Evolutionary conservation across 2,329 filamentous ascomycete species (phyloP).

Genomic region (Ophiocordyceps camponoti-leonardi): DNA sequence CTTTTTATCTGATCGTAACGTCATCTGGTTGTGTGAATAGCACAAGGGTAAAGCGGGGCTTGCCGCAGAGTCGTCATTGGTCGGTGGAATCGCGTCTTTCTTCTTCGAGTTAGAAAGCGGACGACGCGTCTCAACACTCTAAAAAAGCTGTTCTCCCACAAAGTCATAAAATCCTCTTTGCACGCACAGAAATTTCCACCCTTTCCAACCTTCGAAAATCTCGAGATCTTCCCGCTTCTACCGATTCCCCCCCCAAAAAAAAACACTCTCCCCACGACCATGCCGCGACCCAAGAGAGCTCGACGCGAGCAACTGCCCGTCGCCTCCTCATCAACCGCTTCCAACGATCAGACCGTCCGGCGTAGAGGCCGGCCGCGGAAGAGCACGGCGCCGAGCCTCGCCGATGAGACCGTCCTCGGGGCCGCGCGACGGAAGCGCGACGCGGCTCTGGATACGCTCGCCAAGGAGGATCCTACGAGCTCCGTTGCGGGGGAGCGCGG

Average conservation of each 20-base stretch:
- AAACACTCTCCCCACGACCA: not conserved
- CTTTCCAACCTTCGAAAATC: too few relatives aligned
- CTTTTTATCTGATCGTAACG: too few relatives aligned
- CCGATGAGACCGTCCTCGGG: constrained; percentile 10
- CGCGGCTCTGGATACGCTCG: constrained; percentile 18
- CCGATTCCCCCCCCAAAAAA: too few relatives aligned
- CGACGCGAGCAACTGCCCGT: constrained; percentile 2
- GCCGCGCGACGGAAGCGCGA: constrained; percentile 15
- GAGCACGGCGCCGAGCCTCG: constrained; percentile 5
- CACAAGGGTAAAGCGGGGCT: too few relatives aligned
- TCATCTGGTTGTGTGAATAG: too few relatives aligned
- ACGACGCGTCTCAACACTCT: too few relatives aligned
- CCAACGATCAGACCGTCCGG: constrained; percentile 2
- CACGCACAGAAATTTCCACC: too few relatives aligned
- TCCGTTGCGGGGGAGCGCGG: constrained; percentile 19
- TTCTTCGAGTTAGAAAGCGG: not conserved
- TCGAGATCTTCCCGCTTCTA: too few relatives aligned
- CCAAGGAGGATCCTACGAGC: constrained; percentile 16
- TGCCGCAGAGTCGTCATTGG: too few relatives aligned
- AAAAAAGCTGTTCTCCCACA: too few relatives aligned
- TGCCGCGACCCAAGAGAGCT: constrained; percentile 6
- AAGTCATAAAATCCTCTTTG: too few relatives aligned
- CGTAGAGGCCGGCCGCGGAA: constrained; percentile 7
- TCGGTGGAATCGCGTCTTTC: too few relatives aligned
- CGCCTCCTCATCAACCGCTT: not conserved